Conservation (phyloP, 176 grass and related monocot species). For the Lolium rigidum region DNA sequence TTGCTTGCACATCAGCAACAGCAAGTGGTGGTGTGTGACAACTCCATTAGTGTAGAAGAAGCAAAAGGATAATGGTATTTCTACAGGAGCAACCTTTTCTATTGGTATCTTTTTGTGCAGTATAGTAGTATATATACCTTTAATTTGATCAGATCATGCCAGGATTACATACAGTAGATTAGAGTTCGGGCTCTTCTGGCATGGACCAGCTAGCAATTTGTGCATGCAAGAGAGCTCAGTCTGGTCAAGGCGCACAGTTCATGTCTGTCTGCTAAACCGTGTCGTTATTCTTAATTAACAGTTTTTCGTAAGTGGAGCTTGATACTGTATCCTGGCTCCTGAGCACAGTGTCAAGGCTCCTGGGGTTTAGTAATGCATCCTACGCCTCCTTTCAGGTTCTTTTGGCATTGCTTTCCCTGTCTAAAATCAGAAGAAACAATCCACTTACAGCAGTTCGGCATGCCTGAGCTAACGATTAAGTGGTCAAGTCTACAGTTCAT, state of each 20-base stretch:
- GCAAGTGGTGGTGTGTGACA: not conserved
- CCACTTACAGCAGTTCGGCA: not conserved
- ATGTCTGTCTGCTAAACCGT: conserved; percentile 51
- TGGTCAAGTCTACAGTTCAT: conserved; percentile 59
- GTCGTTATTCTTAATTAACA: not conserved
- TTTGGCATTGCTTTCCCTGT: too few relatives aligned
- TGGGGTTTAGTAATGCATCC: too few relatives aligned
- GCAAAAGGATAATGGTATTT: not conserved
- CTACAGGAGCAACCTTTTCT: not conserved
- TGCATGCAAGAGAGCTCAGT: conserved; percentile 10
- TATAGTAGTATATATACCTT: not conserved
- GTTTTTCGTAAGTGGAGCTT: conserved; percentile 12
- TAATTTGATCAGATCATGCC: conserved; percentile 9
- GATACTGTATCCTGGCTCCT: not conserved
- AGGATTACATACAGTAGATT: not conserved
- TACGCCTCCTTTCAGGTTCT: too few relatives aligned
- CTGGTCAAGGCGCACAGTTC: conserved; percentile 54
- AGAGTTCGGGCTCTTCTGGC: not conserved
- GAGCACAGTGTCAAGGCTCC: not conserved
- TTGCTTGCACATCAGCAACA: conserved; percentile 45
- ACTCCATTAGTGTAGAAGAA: not conserved
- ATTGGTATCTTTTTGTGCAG: not conserved
- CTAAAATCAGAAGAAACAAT: too few relatives aligned
- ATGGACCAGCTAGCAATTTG: not conserved
- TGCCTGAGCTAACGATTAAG: not conserved